Conservation (phyloP, 78 protist species). For the Neovahlkampfia damariscottae region DNA sequence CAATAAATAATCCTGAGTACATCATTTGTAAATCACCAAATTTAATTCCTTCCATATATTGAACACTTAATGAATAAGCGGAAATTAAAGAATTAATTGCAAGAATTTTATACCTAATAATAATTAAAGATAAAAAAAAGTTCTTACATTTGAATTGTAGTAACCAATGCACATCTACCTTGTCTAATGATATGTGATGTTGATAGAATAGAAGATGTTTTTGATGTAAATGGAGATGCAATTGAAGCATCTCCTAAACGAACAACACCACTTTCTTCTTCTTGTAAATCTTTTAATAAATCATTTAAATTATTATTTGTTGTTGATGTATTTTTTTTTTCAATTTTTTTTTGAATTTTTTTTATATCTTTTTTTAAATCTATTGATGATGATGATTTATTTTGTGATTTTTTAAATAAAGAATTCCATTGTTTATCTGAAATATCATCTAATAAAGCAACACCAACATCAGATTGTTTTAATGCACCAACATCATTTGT, state of each 20-base stretch:
- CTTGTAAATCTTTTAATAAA: not conserved
- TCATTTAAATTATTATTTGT: not conserved
- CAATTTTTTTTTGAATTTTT: not conserved
- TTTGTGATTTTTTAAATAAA: not conserved
- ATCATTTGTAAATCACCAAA: slow-evolving; percentile 85
- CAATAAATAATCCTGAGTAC: slow-evolving; percentile 47
- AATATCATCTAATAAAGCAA: slow-evolving; percentile 28
- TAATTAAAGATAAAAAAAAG: too few species aligned
- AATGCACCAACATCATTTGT: slow-evolving; percentile 99
- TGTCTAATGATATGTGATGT: slow-evolving; percentile 59
- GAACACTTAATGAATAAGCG: slow-evolving; percentile 78
- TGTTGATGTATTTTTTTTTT: not conserved
- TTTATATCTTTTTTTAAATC: too few species aligned
- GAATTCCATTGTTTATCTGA: too few species aligned
- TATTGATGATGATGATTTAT: not conserved
- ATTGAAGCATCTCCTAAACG: slow-evolving; percentile 89
- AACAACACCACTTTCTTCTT: slow-evolving; percentile 40
- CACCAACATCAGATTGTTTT: slow-evolving; percentile 94
- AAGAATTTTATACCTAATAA: slow-evolving; percentile 72
- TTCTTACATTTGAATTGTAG: slow-evolving; percentile 93
- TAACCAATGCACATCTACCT: slow-evolving; percentile 87
- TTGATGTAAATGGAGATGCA: slow-evolving; percentile 96
- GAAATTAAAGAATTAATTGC: slow-evolving; percentile 87
- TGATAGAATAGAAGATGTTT: slow-evolving; percentile 21
- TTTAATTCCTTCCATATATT: slow-evolving; percentile 84